Evolutionary conservation across 441 rosid species (phyloP).

Genomic region (Codiaeum variegatum): DNA sequence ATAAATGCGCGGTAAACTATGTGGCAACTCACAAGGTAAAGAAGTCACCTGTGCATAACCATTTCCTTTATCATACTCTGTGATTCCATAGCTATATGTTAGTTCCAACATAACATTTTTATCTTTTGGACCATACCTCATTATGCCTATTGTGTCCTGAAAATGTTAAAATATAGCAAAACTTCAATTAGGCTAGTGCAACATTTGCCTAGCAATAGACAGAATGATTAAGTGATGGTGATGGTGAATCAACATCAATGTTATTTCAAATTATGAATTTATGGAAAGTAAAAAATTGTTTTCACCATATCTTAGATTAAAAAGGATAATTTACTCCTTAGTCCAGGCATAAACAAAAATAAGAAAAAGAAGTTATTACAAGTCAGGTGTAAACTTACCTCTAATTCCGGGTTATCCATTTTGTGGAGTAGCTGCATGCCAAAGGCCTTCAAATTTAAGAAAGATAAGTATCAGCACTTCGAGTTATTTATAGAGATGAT

Average conservation of each 20-base stretch:
- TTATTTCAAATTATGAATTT: neutral
- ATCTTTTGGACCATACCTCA: conserved; percentile 96
- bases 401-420: conserved; percentile 65
- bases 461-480: conserved; percentile 6
- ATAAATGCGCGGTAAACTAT: no score
- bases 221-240: neutral
- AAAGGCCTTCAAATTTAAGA: conserved; percentile 53
- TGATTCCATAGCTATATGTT: conserved; percentile 83
- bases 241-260: neutral
- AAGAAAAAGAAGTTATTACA: neutral
- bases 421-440: conserved; percentile 82
- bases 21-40: neutral
- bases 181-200: neutral
- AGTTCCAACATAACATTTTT: conserved; percentile 72
- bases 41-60: conserved; percentile 74
- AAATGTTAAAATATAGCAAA: neutral
- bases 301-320: neutral
- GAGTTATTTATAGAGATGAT: neutral
- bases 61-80: conserved; percentile 78
- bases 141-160: conserved; percentile 69
- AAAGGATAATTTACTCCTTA: neutral
- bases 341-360: neutral
- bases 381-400: conserved; percentile 33
- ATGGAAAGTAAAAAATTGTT: neutral
- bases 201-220: neutral